Conservation (phyloP, 306 rosid genomes). For the Neltuma alba region DNA sequence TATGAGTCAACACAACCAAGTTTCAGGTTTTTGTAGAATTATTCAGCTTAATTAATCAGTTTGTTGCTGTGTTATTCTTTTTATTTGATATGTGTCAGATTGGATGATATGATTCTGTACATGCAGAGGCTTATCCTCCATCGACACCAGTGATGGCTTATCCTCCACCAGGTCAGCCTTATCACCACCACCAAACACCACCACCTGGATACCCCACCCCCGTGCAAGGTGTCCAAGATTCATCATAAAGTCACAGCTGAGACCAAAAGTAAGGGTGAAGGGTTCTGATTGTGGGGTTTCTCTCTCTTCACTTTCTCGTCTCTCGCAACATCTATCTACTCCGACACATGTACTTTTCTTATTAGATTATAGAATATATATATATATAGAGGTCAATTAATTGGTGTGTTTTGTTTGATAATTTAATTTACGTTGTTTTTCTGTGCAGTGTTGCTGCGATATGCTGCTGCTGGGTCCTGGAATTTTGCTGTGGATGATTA, state of each 20-base stretch:
- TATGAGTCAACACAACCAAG: background rate
- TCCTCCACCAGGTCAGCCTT: background rate
- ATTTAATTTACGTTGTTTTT: background rate
- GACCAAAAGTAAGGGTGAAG: slow-evolving; percentile 23
- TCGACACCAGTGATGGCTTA: slow-evolving; percentile 11
- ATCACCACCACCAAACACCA: background rate
- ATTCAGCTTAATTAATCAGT: background rate
- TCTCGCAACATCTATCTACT: background rate
- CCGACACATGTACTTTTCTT: background rate
- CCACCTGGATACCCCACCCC: slow-evolving; percentile 8
- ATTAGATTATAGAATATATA: background rate
- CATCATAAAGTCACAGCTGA: background rate
- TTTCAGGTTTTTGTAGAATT: background rate
- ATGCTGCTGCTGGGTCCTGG: slow-evolving; percentile 29
- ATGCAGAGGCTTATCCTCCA: slow-evolving; percentile 1
- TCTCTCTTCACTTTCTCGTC: background rate
- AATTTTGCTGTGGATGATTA: slow-evolving; percentile 15
- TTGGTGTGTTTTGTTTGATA: background rate
- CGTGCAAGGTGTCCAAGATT: background rate
- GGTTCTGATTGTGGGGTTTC: slow-evolving; percentile 4
- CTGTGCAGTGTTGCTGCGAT: slow-evolving; percentile 27
- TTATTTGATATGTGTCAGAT: background rate
- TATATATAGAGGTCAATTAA: background rate
- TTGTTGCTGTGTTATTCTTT: background rate
- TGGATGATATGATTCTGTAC: background rate